These are phyloP conservation scores for Brettanomyces naardenensis DNA, from an alignment of 805 yeast genomes.

Conservation along the genomic window DNA sequence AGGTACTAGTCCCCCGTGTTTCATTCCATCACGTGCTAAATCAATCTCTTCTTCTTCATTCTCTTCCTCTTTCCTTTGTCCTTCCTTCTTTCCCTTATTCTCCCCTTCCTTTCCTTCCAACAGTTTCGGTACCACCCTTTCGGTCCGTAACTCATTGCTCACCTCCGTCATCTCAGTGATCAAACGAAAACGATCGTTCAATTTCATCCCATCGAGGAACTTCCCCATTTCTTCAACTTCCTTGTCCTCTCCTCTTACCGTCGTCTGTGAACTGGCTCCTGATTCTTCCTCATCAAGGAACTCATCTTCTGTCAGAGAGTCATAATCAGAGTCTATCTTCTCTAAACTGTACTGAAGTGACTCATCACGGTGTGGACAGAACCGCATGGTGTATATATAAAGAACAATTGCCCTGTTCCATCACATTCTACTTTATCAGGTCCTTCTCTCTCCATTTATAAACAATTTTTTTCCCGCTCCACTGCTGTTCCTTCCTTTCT, in stretches of 20 bases:
- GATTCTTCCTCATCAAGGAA: constrained; percentile 7
- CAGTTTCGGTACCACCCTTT: too few relatives aligned
- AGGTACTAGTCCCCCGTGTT: background rate
- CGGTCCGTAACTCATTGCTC: too few relatives aligned
- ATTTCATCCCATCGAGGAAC: background rate
- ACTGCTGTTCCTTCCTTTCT: background rate
- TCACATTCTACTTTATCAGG: too few relatives aligned
- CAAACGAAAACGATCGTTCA: constrained; percentile 5
- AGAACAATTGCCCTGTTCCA: too few relatives aligned
- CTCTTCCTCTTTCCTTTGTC: too few relatives aligned
- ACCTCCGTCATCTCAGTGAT: background rate
- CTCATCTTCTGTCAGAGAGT: constrained; percentile 17
- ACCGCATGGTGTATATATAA: constrained; percentile 17
- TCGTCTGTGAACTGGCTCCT: background rate
- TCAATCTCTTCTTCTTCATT: too few relatives aligned
- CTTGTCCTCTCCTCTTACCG: constrained; percentile 2
- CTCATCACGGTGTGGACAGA: constrained; percentile 20
- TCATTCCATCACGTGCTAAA: too few relatives aligned
- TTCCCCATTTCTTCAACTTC: constrained; percentile 6
- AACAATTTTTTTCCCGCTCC: background rate
- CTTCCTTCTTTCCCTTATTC: too few relatives aligned
- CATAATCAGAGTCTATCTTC: constrained; percentile 19
- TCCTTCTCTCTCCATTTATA: background rate
- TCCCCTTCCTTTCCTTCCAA: too few relatives aligned
- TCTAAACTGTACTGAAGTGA: constrained; percentile 15